Evolutionary conservation across 2,329 filamentous ascomycete species (phyloP).

Genomic region (Xylaria multiplex): DNA sequence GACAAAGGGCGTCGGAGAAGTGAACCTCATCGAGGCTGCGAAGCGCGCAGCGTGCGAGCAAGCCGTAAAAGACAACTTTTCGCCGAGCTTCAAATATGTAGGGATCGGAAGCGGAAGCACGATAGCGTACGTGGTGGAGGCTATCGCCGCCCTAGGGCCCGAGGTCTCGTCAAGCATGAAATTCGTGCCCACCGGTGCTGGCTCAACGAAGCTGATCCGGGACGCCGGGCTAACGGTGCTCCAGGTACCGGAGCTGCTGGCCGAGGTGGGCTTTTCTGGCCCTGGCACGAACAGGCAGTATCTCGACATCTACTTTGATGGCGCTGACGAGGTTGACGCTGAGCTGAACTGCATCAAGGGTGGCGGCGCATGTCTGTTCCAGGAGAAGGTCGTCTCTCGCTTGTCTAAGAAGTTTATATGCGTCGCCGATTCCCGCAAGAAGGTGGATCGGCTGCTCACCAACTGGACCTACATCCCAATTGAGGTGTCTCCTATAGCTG

Average conservation of each 20-base stretch:
- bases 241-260: constrained; percentile 78
- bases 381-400: constrained; percentile 94
- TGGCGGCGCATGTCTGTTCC: constrained; percentile 95
- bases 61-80: constrained; percentile 74
- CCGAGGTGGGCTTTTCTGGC: constrained; percentile 53
- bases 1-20: constrained; percentile 30
- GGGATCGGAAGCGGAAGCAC: constrained; percentile 87
- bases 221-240: constrained; percentile 79
- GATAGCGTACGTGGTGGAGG: constrained; percentile 86
- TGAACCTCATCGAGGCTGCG: constrained; percentile 70
- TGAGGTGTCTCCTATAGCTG: constrained; percentile 88
- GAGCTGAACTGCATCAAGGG: constrained; percentile 98
- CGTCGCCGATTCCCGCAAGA: constrained; percentile 92
- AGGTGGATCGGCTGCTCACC: constrained; percentile 77
- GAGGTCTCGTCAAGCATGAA: constrained; percentile 71
- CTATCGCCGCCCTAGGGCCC: constrained; percentile 72
- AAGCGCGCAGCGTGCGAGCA: constrained; percentile 79
- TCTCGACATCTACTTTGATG: constrained; percentile 94
- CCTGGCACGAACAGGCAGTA: constrained; percentile 59
- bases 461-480: constrained; percentile 89
- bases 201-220: constrained; percentile 87
- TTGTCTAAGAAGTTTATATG: constrained; percentile 87
- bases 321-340: constrained; percentile 95
- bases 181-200: constrained; percentile 92
- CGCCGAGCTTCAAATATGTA: constrained; percentile 84